phyloP scores from a whole-genome alignment of 768 basidiomycete species.

The Leccinum aurantiacum region DNA sequence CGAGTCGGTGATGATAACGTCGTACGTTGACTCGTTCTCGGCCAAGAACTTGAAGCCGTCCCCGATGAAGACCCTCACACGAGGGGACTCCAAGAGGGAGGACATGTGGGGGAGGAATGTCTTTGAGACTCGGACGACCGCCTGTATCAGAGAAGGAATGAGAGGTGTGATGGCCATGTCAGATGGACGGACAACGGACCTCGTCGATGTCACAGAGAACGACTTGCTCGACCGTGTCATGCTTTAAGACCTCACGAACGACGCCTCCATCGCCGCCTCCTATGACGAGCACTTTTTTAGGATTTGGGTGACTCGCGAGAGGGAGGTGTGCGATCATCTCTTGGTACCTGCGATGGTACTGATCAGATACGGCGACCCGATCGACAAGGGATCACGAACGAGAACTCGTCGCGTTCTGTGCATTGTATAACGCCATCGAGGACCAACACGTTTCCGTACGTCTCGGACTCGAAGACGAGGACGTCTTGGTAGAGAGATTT shows the following conservation, averaged over 20 bases:
- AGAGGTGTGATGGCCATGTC: neutral
- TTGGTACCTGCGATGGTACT: constrained; percentile 68
- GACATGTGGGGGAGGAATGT: constrained; percentile 94
- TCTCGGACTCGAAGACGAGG: constrained; percentile 93
- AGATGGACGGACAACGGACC: constrained; percentile 38
- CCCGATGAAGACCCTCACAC: constrained; percentile 83
- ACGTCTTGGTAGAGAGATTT: constrained; percentile 95
- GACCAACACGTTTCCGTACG: constrained; percentile 95
- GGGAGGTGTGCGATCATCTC: constrained; percentile 99
- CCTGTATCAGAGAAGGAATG: constrained; percentile 42
- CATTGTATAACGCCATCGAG: constrained; percentile 96
- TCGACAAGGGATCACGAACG: constrained; percentile 52
- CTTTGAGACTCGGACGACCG: constrained; percentile 94
- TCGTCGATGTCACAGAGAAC: constrained; percentile 98
- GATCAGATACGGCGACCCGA: neutral
- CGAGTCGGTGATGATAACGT: constrained; percentile 98
- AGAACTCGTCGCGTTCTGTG: constrained; percentile 98
- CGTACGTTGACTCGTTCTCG: constrained; percentile 84
- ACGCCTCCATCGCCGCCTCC: constrained; percentile 99
- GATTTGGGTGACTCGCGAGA: constrained; percentile 94
- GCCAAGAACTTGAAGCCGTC: constrained; percentile 97
- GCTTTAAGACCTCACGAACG: constrained; percentile 95
- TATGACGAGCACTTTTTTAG: constrained; percentile 93
- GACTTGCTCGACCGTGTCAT: constrained; percentile 85
- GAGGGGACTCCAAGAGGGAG: constrained; percentile 69